Base-by-base conservation (phyloP, 2,329 filamentous ascomycete species). In the Diaporthe destruens region DNA sequence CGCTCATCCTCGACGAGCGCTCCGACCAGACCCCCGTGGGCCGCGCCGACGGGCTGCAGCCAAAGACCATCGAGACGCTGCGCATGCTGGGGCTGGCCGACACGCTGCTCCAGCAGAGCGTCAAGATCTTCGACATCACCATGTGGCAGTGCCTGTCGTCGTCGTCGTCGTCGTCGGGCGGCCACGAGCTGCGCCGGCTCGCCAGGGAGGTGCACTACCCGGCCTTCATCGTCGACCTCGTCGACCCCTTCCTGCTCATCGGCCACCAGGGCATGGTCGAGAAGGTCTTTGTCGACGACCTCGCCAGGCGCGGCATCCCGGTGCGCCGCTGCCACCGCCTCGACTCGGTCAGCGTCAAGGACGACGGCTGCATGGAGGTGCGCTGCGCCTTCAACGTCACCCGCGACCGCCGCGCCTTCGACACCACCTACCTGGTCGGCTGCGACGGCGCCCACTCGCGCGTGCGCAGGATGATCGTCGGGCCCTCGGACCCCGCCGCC, bases 21-120 rank as follows among this genome's bases (percentile, higher is more conserved):
- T 84, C 88, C 44, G 88, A 92, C 77, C 89, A 89, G 77, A 95
- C 93, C 1, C 85, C 89, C 7, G 91, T 91, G 11, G 92, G 92
- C 75, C 85, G 84, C 78, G 91, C 91, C 72, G 91, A 93, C 80
- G 91, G 91, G 49, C 83, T 93, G 61, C 91, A 93, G 77, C 91
- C 91, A 61, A 93, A 93, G 81, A 91, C 91, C 0, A 92, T 93
- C 76, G 91, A 93, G 81, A 93, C 91, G 0, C 86, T 93, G 75
- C 87, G 88, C 75, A 91, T 93, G 81, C 87, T 93, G 82, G 85
- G 90, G 29, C 81, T 93, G n/a, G 89, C 88, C 20, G 90, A 93
- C 72, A 82, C 87, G 3, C 80, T 93, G 32, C 80, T 93, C 49
- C 87, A 87, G 72, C 87, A 89, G 76, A 90, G 89, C 47, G 90